Evolutionary conservation across 805 yeast genomes (phyloP), one percentile per base, ranked within the genome.

Genomic region (Jamesozyma lodderae): DNA sequence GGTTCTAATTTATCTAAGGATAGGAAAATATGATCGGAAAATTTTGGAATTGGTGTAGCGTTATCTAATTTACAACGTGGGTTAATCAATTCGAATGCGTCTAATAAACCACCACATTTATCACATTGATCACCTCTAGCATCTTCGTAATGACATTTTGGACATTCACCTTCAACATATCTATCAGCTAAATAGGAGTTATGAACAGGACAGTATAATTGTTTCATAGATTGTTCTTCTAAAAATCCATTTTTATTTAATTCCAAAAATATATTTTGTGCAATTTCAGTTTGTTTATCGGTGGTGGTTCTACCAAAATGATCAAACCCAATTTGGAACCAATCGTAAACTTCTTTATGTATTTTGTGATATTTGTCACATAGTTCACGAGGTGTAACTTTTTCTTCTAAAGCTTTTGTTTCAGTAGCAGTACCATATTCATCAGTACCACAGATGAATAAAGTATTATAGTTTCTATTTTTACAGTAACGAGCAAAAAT

Each of bases 91-190:
- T 92, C 97, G 55, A 87, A 81, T 36, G 98, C 95, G 60, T 90
- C 83, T 51, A 92, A 70, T 47, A 92, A 70, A 43, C 67, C 65
- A 48, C 98, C 99, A 70, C 99, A 92, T 54, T 80, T 80, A 63
- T 92, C 99, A 73, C 99, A 92, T 69, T 92, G 99, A 63, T 92
- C 99, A 52, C 99, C 99, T 63, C 98, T 79, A 23, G 99, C 99
- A 60, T 92, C 98, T 45, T 83, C 95, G 59, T 87, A 92, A 32
- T 70, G 74, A 69, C 99, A 92, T 63, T 81, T 81, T 41, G 97
- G 97, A 68, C 99, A 92, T 36, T 79, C 84, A 50, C 99, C 99
- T 66, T 92, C 97, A 25, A 92, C 98, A 53, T 76, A 92, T 61
- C 99, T 73, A 60, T 92, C 99, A 41, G 99, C 98, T 42, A 92